phyloP scores from a whole-genome alignment of 2,329 filamentous ascomycete genomes.

The Helotiales sp. region DNA sequence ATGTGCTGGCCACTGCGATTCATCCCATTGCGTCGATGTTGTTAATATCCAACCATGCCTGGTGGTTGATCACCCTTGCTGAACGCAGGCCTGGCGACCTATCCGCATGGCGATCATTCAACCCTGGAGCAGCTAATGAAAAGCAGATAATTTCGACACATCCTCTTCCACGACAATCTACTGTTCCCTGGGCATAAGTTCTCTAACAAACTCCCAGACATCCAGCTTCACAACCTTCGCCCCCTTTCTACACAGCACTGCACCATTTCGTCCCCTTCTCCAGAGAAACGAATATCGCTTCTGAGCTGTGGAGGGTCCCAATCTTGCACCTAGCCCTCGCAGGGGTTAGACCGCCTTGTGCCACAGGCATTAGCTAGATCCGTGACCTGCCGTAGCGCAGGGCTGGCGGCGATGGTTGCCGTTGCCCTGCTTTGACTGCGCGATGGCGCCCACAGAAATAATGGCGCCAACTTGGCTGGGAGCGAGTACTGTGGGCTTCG shows the following conservation, averaged over 20 bases:
- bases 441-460: not conserved
- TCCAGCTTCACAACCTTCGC: not conserved
- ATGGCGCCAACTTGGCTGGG: not conserved
- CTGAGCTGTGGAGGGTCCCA: not conserved
- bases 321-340: not conserved
- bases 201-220: too few species aligned
- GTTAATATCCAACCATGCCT: not conserved
- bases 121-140: not conserved
- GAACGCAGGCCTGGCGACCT: not conserved
- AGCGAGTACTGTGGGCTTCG: not conserved
- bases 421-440: not conserved
- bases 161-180: not conserved
- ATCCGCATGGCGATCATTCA: not conserved
- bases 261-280: not conserved
- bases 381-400: not conserved
- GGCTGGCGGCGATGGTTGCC: not conserved
- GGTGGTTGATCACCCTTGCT: not conserved
- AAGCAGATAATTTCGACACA: not conserved
- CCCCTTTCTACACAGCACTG: not conserved
- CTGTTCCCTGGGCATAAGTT: too few species aligned
- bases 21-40: not conserved
- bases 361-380: not conserved
- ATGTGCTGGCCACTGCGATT: not conserved
- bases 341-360: not conserved
- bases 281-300: not conserved